phyloP scores from a whole-genome alignment of 495 filamentous ascomycete species.

The Neohortaea acidophila region DNA sequence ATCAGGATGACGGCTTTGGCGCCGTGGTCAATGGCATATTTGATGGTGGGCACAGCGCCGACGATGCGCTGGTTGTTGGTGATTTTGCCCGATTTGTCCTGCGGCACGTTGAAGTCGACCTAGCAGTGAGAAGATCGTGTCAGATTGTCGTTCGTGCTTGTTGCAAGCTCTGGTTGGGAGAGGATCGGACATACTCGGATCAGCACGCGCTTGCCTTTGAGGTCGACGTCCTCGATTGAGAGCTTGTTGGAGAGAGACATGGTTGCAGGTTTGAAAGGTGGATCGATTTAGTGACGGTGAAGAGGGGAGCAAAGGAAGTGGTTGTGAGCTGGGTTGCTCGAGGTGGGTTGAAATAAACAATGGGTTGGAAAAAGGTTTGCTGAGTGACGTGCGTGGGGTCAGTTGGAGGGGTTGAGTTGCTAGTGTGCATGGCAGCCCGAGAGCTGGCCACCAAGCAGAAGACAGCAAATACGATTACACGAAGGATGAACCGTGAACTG shows the following conservation, averaged over 20 bases:
- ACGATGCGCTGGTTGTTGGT: conserved; percentile 98
- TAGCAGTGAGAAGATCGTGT: conserved; percentile 30
- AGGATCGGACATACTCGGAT: conserved; percentile 60
- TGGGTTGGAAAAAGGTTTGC: not conserved
- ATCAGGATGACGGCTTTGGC: conserved; percentile 94
- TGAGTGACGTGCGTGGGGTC: not conserved
- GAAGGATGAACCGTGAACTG: too few species aligned
- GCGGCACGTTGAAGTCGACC: conserved; percentile 99
- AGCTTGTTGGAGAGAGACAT: conserved; percentile 99
- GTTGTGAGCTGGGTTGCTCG: too few species aligned
- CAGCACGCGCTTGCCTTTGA: conserved; percentile 94
- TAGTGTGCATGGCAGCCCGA: too few species aligned
- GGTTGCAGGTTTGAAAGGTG: not conserved
- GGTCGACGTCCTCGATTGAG: conserved; percentile 84
- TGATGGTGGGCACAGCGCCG: conserved; percentile 93
- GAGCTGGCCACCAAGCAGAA: too few species aligned
- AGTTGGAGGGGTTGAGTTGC: not conserved
- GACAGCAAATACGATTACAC: too few species aligned
- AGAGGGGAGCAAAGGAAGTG: too few species aligned
- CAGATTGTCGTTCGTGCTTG: too few species aligned
- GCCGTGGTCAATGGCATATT: conserved; percentile 85
- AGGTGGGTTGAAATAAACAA: too few species aligned
- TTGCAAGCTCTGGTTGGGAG: conserved; percentile 2
- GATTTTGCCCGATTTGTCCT: conserved; percentile 73
- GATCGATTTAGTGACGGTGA: too few species aligned